phyloP scores from a whole-genome alignment of 2,329 filamentous ascomycete genomes.

The Trichoderma lentiforme region DNA sequence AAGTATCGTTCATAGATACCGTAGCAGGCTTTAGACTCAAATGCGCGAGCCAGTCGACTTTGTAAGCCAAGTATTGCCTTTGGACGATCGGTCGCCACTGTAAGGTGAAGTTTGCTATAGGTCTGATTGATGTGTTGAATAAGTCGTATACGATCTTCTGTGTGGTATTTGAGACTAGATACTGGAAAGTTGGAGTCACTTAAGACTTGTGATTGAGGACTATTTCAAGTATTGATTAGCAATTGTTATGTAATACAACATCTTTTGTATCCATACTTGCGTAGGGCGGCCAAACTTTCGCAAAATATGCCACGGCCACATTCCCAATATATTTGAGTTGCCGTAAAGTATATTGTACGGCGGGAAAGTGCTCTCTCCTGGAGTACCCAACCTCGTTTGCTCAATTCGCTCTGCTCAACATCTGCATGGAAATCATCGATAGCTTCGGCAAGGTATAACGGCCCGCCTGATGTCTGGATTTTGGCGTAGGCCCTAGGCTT shows the following conservation, averaged over 20 bases:
- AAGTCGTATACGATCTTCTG: not conserved
- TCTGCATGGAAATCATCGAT: slow-evolving; percentile 21
- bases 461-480: not conserved
- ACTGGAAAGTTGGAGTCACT: not conserved
- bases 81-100: not conserved
- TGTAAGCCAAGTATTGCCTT: not conserved
- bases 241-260: rapidly evolving
- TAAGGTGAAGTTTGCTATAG: not conserved
- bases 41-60: not conserved
- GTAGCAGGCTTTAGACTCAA: not conserved
- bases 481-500: not conserved
- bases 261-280: not conserved
- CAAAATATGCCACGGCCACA: slow-evolving; percentile 30
- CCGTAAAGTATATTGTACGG: slow-evolving; percentile 37
- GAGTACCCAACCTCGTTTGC: slow-evolving; percentile 38
- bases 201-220: not conserved
- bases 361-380: slow-evolving; percentile 37
- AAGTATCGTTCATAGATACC: not conserved
- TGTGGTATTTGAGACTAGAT: not conserved
- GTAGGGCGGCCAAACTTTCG: not conserved
- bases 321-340: slow-evolving; percentile 37
- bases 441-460: not conserved
- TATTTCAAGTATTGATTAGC: not conserved
- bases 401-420: slow-evolving; percentile 32
- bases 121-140: not conserved